Conservation (phyloP, 2,329 filamentous ascomycete genomes). For the Ceratocystis cubensis region DNA sequence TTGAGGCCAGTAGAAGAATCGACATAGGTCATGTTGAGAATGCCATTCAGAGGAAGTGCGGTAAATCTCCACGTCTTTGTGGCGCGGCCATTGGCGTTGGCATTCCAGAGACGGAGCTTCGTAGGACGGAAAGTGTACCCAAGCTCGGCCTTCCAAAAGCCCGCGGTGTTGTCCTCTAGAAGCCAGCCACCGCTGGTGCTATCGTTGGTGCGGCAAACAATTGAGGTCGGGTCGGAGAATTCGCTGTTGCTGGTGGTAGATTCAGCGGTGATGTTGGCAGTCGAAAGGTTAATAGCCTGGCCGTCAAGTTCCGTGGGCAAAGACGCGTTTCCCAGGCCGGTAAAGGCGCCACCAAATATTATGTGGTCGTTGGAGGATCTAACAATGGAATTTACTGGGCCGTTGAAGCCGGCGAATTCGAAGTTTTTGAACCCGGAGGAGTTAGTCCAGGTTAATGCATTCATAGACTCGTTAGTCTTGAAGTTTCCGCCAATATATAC, state of each 20-base stretch:
- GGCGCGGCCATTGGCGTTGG: conserved; percentile 67
- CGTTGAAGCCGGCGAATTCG: conserved; percentile 89
- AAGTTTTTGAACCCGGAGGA: conserved; percentile 62
- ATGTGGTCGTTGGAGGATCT: conserved; percentile 72
- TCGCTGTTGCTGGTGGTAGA: conserved; percentile 49
- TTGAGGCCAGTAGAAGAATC: conserved; percentile 59
- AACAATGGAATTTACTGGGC: conserved; percentile 73
- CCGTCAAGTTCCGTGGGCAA: conserved; percentile 54
- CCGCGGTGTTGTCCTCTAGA: conserved; percentile 58
- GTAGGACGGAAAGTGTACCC: conserved; percentile 76
- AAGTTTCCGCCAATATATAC: conserved; percentile 90
- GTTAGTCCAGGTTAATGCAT: conserved; percentile 71
- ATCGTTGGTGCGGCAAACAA: conserved; percentile 62
- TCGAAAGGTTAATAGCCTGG: conserved; percentile 72
- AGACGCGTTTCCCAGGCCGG: conserved; percentile 64
- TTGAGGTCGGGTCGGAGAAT: conserved; percentile 63
- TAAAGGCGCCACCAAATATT: conserved; percentile 84
- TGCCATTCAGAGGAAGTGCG: conserved; percentile 73
- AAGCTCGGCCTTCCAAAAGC: conserved; percentile 74
- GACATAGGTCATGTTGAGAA: conserved; percentile 89
- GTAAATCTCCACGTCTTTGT: conserved; percentile 82
- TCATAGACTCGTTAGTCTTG: conserved; percentile 65
- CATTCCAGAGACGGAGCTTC: conserved; percentile 80
- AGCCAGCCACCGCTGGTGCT: conserved; percentile 67
- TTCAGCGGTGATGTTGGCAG: conserved; percentile 58